A percentile compares a stretch with the other conserved stretches of the same genome.
phyloP scores from a whole-genome alignment of 345 rosid species.

The Arabis alpina region DNA sequence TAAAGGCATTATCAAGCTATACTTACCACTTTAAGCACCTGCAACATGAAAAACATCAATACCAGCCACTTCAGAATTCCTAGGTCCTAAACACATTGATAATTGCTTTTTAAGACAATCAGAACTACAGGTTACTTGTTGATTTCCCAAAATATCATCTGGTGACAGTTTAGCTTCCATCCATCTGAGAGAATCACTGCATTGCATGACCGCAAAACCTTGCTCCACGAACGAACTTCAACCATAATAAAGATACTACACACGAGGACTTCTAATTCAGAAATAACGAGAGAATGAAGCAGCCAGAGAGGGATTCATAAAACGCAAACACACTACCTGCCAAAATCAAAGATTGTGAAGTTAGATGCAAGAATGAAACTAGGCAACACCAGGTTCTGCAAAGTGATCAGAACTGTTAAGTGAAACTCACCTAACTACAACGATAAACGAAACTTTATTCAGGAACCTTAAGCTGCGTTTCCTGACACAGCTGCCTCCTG shows the following conservation, averaged over 20 bases:
- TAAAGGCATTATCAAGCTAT: constrained; percentile 21
- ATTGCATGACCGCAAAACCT: constrained; percentile 26
- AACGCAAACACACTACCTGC: constrained; percentile 69
- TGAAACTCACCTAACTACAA: constrained; percentile 50
- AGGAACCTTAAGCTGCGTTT: constrained; percentile 62
- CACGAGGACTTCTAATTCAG: constrained; percentile 36
- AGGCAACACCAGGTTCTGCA: constrained; percentile 4
- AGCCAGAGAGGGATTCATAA: constrained; percentile 49
- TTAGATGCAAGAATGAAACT: constrained; percentile 17
- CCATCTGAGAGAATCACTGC: constrained; percentile 25
- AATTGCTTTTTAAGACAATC: constrained; percentile 40
- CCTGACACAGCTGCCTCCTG: constrained; percentile 75
- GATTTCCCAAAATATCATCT: constrained; percentile 56
- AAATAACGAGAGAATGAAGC: constrained; percentile 46
- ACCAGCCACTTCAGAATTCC: constrained; percentile 54
- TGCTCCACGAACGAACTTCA: constrained; percentile 37
- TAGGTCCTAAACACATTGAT: constrained; percentile 37
- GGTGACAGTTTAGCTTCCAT: constrained; percentile 30
- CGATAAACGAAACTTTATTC: constrained; percentile 38
- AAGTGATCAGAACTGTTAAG: not conserved
- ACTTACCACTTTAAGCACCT: constrained; percentile 44
- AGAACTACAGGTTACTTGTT: constrained; percentile 53
- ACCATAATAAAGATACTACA: constrained; percentile 27
- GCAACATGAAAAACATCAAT: constrained; percentile 31
- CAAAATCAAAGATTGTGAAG: constrained; percentile 10